A percentile compares a stretch with the other conserved stretches of the same genome.
Evolutionary conservation across 768 basidiomycete species (phyloP).

Genomic region (Xanthoconium stramineum): DNA sequence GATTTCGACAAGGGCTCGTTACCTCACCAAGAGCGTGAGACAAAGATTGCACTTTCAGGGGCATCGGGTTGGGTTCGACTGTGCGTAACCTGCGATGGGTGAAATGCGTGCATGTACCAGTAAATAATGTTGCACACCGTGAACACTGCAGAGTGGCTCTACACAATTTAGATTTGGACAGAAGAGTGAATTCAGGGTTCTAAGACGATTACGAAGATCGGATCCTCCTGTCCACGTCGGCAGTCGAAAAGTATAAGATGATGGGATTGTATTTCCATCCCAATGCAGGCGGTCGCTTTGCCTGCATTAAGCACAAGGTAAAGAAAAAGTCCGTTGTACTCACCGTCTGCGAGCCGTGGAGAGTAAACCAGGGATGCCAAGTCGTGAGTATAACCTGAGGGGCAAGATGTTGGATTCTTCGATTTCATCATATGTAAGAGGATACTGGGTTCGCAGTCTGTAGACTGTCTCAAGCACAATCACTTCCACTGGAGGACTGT

Average conservation of each 20-base stretch:
- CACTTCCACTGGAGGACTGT: conserved; percentile 40
- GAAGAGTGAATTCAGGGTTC: conserved; percentile 40
- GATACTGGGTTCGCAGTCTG: conserved; percentile 37
- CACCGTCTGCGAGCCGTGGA: conserved; percentile 22
- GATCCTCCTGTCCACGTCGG: conserved; percentile 7
- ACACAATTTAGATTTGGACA: conserved; percentile 53
- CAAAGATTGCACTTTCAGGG: background rate
- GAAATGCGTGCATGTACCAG: conserved; percentile 10
- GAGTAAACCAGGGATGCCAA: conserved; percentile 28
- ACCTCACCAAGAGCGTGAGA: conserved; percentile 5
- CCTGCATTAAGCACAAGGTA: conserved; percentile 2
- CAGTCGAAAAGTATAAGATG: conserved; percentile 10
- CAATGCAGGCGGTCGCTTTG: conserved; percentile 34
- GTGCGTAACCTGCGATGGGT: conserved; percentile 10
- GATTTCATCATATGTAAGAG: conserved; percentile 42
- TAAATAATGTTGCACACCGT: conserved; percentile 36
- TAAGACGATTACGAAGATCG: conserved; percentile 29
- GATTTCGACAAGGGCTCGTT: conserved; percentile 23
- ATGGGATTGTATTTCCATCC: conserved; percentile 25
- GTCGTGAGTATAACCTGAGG: conserved; percentile 28
- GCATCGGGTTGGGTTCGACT: conserved; percentile 25
- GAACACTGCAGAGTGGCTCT: conserved; percentile 47
- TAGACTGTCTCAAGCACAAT: conserved; percentile 48
- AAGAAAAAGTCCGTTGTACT: conserved; percentile 21
- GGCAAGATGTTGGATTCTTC: conserved; percentile 50